Conservation (phyloP, 768 basidiomycete species). For the Kwoniella sp. region DNA sequence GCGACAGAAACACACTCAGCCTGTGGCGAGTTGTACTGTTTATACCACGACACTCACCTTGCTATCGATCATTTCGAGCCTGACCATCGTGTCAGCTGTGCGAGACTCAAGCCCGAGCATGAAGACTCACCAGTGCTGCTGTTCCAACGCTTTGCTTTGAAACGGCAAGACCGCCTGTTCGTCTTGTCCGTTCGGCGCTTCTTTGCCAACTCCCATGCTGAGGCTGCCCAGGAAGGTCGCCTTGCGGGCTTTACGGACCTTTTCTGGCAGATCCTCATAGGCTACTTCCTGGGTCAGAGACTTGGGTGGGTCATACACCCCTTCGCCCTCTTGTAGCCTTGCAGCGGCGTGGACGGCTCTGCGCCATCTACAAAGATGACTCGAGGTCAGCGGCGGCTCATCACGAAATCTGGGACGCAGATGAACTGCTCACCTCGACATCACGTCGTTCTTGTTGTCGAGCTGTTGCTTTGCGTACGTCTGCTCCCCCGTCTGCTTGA, state of each 20-base stretch:
- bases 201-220: constrained; percentile 20
- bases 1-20: too few relatives aligned
- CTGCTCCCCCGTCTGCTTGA: constrained; percentile 23
- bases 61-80: constrained; percentile 47
- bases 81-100: neutral
- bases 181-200: too few relatives aligned
- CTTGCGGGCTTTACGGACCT: constrained; percentile 4
- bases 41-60: constrained; percentile 35
- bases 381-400: too few relatives aligned
- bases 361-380: constrained; percentile 21
- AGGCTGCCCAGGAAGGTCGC: constrained; percentile 36
- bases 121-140: constrained; percentile 42
- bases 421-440: constrained; percentile 21
- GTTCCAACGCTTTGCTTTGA: constrained; percentile 36
- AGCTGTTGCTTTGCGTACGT: constrained; percentile 21
- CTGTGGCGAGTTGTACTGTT: too few relatives aligned
- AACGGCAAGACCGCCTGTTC: constrained; percentile 32
- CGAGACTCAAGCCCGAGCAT: neutral
- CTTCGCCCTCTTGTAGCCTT: constrained; percentile 29
- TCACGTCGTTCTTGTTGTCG: constrained; percentile 40
- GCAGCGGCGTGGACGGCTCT: constrained; percentile 28
- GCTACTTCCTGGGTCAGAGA: constrained; percentile 1
- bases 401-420: too few relatives aligned
- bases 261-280: neutral
- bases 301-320: constrained; percentile 15